phyloP scores from a whole-genome alignment of 2,329 filamentous ascomycete species.

The Xylariaceae sp. region DNA sequence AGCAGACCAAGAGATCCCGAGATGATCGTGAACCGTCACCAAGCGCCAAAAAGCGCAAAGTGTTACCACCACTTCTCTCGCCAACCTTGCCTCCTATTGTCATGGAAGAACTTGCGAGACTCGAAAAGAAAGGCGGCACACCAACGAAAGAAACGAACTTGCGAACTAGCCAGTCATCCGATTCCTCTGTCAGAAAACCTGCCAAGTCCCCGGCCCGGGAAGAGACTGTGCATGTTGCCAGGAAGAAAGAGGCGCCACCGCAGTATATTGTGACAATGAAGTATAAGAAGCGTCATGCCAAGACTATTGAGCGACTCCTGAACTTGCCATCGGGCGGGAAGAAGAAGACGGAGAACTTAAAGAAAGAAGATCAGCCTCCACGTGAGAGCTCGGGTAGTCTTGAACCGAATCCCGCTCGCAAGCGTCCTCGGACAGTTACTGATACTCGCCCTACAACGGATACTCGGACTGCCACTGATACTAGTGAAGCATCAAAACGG shows the following conservation, averaged over 20 bases:
- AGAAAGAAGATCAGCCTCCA: constrained; percentile 33
- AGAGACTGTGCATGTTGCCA: constrained; percentile 32
- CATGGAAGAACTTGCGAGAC: constrained; percentile 43
- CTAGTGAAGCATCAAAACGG: constrained; percentile 38
- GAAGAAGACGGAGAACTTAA: constrained; percentile 36
- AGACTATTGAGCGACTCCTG: constrained; percentile 45
- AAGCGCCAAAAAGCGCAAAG: constrained; percentile 38
- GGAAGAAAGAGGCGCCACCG: constrained; percentile 33
- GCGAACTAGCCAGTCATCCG: constrained; percentile 29
- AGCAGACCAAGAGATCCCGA: constrained; percentile 27
- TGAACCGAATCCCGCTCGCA: constrained; percentile 45
- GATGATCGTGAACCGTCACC: constrained; percentile 30
- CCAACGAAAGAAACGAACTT: constrained; percentile 27
- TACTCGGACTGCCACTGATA: constrained; percentile 33
- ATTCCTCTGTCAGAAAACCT: constrained; percentile 38
- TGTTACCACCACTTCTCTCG: constrained; percentile 50
- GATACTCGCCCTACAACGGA: constrained; percentile 24
- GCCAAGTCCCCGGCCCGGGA: constrained; percentile 32
- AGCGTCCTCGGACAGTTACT: constrained; percentile 43
- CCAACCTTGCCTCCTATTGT: constrained; percentile 52
- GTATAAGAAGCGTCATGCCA: constrained; percentile 45
- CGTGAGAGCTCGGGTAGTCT: constrained; percentile 40
- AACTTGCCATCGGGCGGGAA: constrained; percentile 37
- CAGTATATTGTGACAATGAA: constrained; percentile 44
- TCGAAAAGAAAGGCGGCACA: constrained; percentile 31